Conservation (phyloP, 768 basidiomycete genomes). For the Cyclocybe aegerita region DNA sequence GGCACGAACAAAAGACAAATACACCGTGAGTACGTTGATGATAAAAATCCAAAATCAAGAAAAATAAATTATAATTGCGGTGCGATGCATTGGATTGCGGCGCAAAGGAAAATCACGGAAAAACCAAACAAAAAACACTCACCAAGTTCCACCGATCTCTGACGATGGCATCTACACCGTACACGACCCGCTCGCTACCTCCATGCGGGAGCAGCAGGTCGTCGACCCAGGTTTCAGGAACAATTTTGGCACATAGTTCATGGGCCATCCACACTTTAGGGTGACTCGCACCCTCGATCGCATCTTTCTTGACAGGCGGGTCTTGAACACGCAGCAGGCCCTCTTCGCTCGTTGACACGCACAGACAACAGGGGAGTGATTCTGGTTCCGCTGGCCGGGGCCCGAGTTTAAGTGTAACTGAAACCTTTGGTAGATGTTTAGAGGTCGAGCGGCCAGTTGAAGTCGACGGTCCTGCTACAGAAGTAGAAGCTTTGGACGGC, state of each 20-base stretch:
- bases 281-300: constrained; percentile 44
- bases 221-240: constrained; percentile 94
- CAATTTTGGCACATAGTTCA: constrained; percentile 71
- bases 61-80: constrained; percentile 1
- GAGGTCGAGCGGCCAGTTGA: constrained; percentile 8
- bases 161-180: constrained; percentile 85
- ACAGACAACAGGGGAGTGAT: constrained; percentile 67
- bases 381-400: constrained; percentile 58
- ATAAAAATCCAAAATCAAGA: neutral
- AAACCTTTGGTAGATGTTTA: constrained; percentile 37
- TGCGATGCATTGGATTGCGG: no score
- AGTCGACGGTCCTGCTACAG: constrained; percentile 6
- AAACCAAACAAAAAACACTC: constrained; percentile 23
- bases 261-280: constrained; percentile 73
- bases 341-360: constrained; percentile 50
- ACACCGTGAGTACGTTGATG: neutral
- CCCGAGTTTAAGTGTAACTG: constrained; percentile 66
- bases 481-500: constrained; percentile 19
- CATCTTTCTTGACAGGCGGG: constrained; percentile 58
- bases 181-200: constrained; percentile 55
- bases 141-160: constrained; percentile 94
- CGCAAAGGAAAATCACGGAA: neutral
- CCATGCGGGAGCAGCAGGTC: constrained; percentile 48
- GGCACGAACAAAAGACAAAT: neutral
- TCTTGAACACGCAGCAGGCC: constrained; percentile 68